Base-by-base conservation (phyloP, 2,329 filamentous ascomycete genomes). In the Teratosphaeria zuluensis region DNA sequence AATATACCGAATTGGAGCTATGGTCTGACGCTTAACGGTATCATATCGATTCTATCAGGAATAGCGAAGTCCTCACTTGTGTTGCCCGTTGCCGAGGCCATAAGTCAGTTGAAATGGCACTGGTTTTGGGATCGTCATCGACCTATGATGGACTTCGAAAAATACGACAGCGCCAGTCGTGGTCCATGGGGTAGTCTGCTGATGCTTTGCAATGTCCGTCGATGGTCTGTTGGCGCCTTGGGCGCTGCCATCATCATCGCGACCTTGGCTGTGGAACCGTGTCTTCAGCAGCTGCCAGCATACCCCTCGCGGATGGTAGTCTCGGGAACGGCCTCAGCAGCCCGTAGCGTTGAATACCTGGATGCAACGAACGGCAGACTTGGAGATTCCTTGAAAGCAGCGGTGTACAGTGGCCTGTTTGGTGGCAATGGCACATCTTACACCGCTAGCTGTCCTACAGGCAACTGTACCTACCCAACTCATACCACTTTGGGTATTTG, bases 91-190 rank as follows among this genome's bases (percentile, higher is more conserved):
- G 60, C 61, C 1, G 62, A 62, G 24, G 58, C 58, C 0, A 61
- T 66, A 4, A 57, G 58, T 35, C 63, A 65, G 55, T 51, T 62
- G 12, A 66, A 65, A 30, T 65, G 64, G 64, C 53, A 53, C 9
- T 65, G 63, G 61, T 62, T 60, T 42, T 61, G 56, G 60, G 48
- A 56, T 6, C 38, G 12, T 12, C 53, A 48, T 4, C 30, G 56
- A 14, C 62, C 59, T 12, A 33, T 64, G 7, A 38, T 56, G 24
- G 63, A 66, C 52, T 62, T 64, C 51, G 58, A 65, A 12, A 28
- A 54, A 0, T 62, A 59, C 53, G 64, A 64, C 19, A 56, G 57
- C 54, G 63, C 62, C 2, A 61, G 58, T 46, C 35, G 64, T 11
- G 62, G 63, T 7, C 60, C 60, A 9, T 64, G 60, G 61, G 62